Conservation (phyloP, 768 basidiomycete genomes). For the Astraeus odoratus region DNA sequence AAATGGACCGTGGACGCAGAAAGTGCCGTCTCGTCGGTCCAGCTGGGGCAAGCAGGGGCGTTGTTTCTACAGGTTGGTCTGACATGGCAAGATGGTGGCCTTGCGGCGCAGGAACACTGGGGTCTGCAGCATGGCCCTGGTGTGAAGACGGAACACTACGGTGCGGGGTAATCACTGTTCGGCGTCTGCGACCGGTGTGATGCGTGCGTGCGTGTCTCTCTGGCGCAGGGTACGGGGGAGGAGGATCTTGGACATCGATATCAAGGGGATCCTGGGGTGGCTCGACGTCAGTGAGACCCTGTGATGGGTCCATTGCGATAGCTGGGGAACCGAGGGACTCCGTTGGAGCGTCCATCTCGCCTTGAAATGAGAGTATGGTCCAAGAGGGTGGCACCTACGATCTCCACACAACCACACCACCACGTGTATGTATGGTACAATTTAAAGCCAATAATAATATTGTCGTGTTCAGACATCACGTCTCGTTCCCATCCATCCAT, state of each 20-base stretch:
- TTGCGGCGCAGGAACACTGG: slow-evolving; percentile 13
- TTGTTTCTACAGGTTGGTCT: slow-evolving; percentile 37
- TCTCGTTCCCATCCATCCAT: too few relatives aligned
- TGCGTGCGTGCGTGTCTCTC: slow-evolving; percentile 35
- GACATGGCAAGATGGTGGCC: slow-evolving; percentile 19
- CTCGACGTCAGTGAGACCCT: not conserved
- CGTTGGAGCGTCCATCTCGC: too few relatives aligned
- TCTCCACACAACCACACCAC: too few relatives aligned
- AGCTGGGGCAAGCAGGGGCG: slow-evolving; percentile 37
- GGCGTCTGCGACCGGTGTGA: slow-evolving; percentile 25
- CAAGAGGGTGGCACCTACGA: too few relatives aligned
- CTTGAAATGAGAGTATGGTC: too few relatives aligned
- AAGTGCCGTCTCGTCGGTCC: slow-evolving; percentile 19
- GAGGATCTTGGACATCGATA: slow-evolving; percentile 41
- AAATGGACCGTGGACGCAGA: slow-evolving; percentile 46
- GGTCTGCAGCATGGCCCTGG: slow-evolving; percentile 31
- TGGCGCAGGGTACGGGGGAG: slow-evolving; percentile 61
- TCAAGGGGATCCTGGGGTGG: slow-evolving; percentile 3
- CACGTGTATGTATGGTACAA: too few relatives aligned
- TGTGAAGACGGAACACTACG: slow-evolving; percentile 28
- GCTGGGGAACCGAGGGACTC: too few relatives aligned
- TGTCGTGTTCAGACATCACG: too few relatives aligned
- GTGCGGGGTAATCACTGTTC: slow-evolving; percentile 24
- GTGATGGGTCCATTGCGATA: not conserved
- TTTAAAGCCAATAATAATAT: too few relatives aligned